These are phyloP conservation scores for Coemansia guatemalensis DNA, from an alignment of 192 early-diverging fungal species.

Conservation along the genomic window DNA sequence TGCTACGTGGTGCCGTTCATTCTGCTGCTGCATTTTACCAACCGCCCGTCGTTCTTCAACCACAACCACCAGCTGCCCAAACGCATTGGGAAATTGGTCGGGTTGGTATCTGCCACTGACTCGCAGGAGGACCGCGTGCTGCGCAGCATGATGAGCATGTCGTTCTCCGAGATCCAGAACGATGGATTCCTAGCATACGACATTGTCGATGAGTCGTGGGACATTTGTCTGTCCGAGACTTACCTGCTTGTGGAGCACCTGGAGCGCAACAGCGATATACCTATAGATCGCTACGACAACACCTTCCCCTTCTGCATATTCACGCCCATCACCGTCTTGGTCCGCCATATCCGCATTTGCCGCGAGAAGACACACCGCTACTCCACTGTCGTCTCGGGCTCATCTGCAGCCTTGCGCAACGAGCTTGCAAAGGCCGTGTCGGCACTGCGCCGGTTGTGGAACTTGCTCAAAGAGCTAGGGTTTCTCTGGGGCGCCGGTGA, in stretches of 20 bases:
- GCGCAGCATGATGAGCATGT: slow-evolving; percentile 32
- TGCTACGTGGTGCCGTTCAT: slow-evolving; percentile 38
- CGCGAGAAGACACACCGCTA: slow-evolving; percentile 12
- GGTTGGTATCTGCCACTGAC: slow-evolving; percentile 1
- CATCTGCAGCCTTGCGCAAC: neutral
- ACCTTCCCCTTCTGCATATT: slow-evolving; percentile 45
- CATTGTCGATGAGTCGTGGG: slow-evolving; percentile 45
- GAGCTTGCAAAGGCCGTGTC: slow-evolving; percentile 13
- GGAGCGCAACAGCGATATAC: slow-evolving; percentile 46
- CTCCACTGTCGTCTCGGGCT: neutral
- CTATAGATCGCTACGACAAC: slow-evolving; percentile 42
- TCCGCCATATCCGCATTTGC: slow-evolving; percentile 40
- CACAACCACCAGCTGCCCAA: slow-evolving; percentile 14
- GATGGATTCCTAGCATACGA: slow-evolving; percentile 46
- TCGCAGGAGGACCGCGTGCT: slow-evolving; percentile 36
- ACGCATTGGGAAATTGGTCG: slow-evolving; percentile 11
- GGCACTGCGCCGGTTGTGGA: slow-evolving; percentile 40
- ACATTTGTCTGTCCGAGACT: slow-evolving; percentile 27
- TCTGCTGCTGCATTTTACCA: slow-evolving; percentile 36
- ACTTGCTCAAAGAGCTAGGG: slow-evolving; percentile 42
- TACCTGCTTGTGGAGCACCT: slow-evolving; percentile 35
- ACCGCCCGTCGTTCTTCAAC: slow-evolving; percentile 47
- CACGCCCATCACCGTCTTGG: slow-evolving; percentile 37
- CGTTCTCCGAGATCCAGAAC: slow-evolving; percentile 42
- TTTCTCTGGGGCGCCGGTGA: slow-evolving; percentile 39